A percentile compares a stretch with the other conserved stretches of the same genome.
Evolutionary conservation across 495 filamentous ascomycete species (phyloP).

Genomic region (Penicillium waksmanii): DNA sequence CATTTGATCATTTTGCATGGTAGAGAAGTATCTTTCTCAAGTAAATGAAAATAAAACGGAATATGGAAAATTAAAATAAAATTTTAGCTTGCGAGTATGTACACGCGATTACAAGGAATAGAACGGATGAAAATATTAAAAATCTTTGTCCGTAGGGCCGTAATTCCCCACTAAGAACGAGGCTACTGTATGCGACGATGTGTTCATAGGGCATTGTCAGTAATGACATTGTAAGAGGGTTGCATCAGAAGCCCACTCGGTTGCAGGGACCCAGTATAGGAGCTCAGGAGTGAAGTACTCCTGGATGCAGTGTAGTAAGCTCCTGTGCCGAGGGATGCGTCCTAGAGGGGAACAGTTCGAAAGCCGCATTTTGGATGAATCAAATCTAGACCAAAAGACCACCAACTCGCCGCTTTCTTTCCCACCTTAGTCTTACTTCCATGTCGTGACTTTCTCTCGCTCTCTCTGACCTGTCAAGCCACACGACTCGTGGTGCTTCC

Average conservation of each 20-base stretch:
- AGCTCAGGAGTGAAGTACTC: conserved; percentile 24
- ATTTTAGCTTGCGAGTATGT: background rate
- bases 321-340: conserved; percentile 33
- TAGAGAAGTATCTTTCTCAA: background rate
- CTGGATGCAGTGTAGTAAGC: conserved; percentile 28
- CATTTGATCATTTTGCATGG: conserved; percentile 1
- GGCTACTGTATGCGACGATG: conserved; percentile 1
- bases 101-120: conserved; percentile 6
- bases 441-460: conserved; percentile 17
- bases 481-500: conserved; percentile 19
- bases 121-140: conserved; percentile 8
- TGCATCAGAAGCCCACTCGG: conserved; percentile 29
- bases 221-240: conserved; percentile 26
- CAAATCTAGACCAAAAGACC: conserved; percentile 26
- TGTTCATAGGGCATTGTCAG: conserved; percentile 15
- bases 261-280: conserved; percentile 31
- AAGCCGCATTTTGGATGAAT: conserved; percentile 24
- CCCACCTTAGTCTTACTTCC: conserved; percentile 6
- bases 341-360: conserved; percentile 1
- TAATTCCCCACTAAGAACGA: background rate
- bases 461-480: conserved; percentile 12
- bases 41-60: conserved; percentile 1
- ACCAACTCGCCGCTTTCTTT: background rate
- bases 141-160: conserved; percentile 6
- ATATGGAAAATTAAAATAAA: conserved; percentile 12